Conservation (phyloP, 441 rosid species). For the Adansonia grandidieri region DNA sequence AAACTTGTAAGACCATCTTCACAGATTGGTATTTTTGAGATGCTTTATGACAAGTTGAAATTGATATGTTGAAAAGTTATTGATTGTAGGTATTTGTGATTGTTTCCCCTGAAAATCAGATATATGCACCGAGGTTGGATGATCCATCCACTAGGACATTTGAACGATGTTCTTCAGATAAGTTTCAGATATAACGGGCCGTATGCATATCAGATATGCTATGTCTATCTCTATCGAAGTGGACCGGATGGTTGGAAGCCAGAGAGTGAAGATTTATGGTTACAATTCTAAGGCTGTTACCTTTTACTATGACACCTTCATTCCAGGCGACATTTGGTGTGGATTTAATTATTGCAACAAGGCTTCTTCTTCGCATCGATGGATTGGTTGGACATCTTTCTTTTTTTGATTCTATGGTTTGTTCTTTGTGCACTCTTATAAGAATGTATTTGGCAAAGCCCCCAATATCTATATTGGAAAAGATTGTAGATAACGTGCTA, state of each 20-base stretch:
- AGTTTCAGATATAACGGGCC: constrained; percentile 63
- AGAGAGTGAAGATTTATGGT: constrained; percentile 54
- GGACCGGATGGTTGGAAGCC: constrained; percentile 85
- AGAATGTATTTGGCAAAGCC: not conserved
- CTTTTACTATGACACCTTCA: constrained; percentile 54
- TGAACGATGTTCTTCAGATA: constrained; percentile 73
- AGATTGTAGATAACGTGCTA: not conserved
- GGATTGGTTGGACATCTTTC: not conserved
- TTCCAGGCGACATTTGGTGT: constrained; percentile 62
- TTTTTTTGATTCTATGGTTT: not conserved
- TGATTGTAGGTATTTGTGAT: constrained; percentile 3
- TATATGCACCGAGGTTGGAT: constrained; percentile 63
- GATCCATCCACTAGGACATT: constrained; percentile 55
- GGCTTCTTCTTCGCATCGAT: constrained; percentile 10
- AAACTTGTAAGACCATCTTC: not conserved
- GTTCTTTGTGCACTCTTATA: not conserved
- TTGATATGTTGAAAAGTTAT: not conserved
- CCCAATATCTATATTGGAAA: not conserved
- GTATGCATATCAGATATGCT: constrained; percentile 65
- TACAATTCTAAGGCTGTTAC: constrained; percentile 45
- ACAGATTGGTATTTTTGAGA: not conserved
- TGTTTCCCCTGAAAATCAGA: constrained; percentile 39
- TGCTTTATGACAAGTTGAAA: not conserved
- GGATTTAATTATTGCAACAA: constrained; percentile 58
- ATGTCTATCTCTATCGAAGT: constrained; percentile 53